These are phyloP conservation scores for Salvia sclarea DNA, from an alignment of 305 asterid genomes.

Conservation along the genomic window DNA sequence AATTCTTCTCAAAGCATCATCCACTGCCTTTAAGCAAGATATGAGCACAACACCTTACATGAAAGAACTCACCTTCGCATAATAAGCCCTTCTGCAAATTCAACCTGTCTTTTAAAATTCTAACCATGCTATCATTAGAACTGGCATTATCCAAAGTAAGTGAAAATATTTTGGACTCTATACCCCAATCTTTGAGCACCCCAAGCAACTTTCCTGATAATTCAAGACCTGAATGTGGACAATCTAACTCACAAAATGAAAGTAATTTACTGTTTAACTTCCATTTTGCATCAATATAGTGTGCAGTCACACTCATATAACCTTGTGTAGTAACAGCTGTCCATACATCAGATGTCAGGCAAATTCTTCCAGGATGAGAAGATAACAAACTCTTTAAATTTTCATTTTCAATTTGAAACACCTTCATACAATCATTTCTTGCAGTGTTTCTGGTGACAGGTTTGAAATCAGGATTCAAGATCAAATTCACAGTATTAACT, in stretches of 20 bases:
- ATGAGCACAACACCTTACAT: too few species aligned
- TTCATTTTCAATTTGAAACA: background rate
- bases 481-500: background rate
- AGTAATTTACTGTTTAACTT: too few species aligned
- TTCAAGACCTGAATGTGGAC: background rate
- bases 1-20: too few species aligned
- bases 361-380: background rate
- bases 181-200: background rate
- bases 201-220: too few species aligned
- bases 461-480: background rate
- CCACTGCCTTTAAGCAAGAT: too few species aligned
- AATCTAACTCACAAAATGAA: too few species aligned
- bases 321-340: background rate
- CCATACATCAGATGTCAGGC: background rate
- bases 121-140: too few species aligned
- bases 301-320: too few species aligned
- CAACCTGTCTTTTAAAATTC: too few species aligned
- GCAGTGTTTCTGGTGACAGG: background rate
- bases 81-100: too few species aligned
- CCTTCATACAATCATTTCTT: background rate
- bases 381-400: background rate
- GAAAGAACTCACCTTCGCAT: too few species aligned
- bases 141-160: background rate
- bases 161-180: background rate
- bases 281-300: too few species aligned